Conservation (phyloP, 75 land plant genomes). For the Ceratopteris richardii region DNA sequence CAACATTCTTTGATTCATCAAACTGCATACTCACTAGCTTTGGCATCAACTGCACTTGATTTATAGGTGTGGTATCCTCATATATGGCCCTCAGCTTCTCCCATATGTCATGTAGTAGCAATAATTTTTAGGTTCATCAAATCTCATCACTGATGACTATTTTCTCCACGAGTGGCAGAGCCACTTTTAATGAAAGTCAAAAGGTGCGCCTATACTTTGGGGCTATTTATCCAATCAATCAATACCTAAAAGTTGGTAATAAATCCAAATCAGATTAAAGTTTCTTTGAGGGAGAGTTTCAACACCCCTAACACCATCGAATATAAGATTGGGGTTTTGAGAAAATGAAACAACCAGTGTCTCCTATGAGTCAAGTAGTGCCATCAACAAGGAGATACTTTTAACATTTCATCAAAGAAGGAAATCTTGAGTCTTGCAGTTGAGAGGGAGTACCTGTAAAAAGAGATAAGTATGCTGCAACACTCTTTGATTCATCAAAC, state of each 20-base stretch:
- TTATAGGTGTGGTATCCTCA: neutral
- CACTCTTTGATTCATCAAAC: neutral
- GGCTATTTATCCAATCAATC: too few species aligned
- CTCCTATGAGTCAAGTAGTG: neutral
- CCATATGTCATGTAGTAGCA: neutral
- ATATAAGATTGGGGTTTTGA: neutral
- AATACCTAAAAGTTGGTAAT: too few species aligned
- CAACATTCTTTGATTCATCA: too few species aligned
- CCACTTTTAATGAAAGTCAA: too few species aligned
- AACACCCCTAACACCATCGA: too few species aligned
- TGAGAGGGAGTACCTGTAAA: neutral
- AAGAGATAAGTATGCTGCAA: neutral
- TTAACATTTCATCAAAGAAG: neutral
- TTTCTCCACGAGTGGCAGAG: too few species aligned
- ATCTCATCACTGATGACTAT: neutral
- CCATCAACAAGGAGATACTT: neutral
- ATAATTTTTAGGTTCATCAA: neutral
- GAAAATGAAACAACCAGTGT: neutral
- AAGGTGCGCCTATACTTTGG: too few species aligned
- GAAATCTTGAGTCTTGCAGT: conserved; percentile 1
- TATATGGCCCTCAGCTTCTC: too few species aligned
- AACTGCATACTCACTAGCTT: neutral
- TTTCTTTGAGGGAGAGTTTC: too few species aligned
- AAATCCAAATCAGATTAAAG: too few species aligned
- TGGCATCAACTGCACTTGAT: neutral